Base-by-base conservation (phyloP, 441 rosid species). In the Erysimum pusillum region DNA sequence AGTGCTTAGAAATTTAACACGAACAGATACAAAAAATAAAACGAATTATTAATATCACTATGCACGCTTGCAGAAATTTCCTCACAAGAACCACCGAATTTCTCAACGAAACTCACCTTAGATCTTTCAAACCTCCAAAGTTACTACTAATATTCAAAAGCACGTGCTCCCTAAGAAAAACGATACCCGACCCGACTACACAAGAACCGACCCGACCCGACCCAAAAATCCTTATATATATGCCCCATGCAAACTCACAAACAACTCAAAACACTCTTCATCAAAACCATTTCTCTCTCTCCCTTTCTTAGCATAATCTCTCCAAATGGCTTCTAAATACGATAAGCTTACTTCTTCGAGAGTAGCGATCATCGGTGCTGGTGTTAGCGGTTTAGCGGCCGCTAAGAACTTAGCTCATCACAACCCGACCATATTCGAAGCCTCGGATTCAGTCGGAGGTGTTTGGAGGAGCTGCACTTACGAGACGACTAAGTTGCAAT, bases 381-480 rank as follows among this genome's bases (percentile, higher is more conserved):
- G 98, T 6, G 94, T 93, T 51, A 93, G 97, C 14, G 97, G 98
- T 52, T 41, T 93, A 67, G 94, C 96, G 0, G 89, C 87, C 0
- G 85, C 91, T 45, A 93, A 89, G 64, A 90, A 91, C 81, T 87
- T 93, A 10, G 80, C 87, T 42, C 89, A 62, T 74, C 80, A 87
- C 70, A 75, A 81, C 65, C 97, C 97, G 0, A 68, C 87, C 2
- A 84, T 93, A 18, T 90, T 93, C 41, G 98, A 93, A 88, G 94
- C 97, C 36, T 80, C 84, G 15, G 90, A 81, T 70, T 86, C 87
- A 2, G 66, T 93, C 7, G 98, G 98, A 57, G 98, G 98, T 15
- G 93, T 93, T 12, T 91, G 98, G 98, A 88, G 76, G 59, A 87
- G 86, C 57, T 91, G 97, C 76, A 82, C 92, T 63, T 93, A 88